Conservation (phyloP, 768 basidiomycete species). For the Podaxis carcinomalis region DNA sequence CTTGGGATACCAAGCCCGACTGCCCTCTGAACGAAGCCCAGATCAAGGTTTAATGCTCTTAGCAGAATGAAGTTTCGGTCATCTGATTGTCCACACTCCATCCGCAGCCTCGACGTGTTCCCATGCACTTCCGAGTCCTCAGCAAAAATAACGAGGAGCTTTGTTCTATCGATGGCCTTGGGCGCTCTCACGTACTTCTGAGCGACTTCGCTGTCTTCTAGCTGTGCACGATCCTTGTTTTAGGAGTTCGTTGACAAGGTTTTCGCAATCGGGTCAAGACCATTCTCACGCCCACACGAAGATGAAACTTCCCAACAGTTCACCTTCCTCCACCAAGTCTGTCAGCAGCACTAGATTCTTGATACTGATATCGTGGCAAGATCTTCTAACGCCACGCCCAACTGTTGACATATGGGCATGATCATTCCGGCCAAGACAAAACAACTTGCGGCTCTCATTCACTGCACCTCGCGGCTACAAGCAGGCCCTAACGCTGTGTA, state of each 20-base stretch:
- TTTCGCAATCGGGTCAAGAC: neutral
- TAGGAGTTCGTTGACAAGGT: neutral
- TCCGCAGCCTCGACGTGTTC: constrained; percentile 8
- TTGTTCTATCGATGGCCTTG: constrained; percentile 10
- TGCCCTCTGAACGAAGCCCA: neutral
- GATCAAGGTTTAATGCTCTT: neutral
- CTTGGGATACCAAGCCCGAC: neutral
- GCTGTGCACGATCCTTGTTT: neutral
- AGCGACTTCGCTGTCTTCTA: neutral
- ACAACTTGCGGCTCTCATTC: neutral
- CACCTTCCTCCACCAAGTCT: neutral
- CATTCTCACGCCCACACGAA: constrained; percentile 12
- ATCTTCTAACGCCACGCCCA: neutral
- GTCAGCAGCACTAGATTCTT: neutral
- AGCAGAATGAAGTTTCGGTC: neutral
- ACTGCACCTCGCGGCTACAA: neutral
- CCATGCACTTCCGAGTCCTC: neutral
- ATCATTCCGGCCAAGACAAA: neutral
- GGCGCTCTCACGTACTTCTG: neutral
- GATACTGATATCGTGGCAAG: neutral
- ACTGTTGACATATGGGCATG: neutral
- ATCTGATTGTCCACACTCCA: constrained; percentile 4
- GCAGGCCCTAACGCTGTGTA: neutral
- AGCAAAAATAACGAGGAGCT: neutral
- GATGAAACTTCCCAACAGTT: neutral